phyloP scores from a whole-genome alignment of 1,139 yeast genomes.

The Kodamaea ohmeri region DNA sequence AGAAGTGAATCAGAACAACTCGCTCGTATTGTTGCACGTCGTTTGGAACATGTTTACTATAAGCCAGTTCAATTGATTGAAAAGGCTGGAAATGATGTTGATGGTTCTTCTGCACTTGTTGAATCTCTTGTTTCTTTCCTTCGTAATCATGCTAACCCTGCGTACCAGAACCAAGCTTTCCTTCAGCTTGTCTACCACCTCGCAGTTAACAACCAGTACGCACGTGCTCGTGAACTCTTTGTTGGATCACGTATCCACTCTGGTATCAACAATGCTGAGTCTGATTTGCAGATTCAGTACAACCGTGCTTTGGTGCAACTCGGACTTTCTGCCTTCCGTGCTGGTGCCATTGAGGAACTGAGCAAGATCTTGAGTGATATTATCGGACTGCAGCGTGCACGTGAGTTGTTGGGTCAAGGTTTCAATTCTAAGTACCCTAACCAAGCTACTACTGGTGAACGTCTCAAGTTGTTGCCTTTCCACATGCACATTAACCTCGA shows the following conservation, averaged over 20 bases:
- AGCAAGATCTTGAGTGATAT: conserved; percentile 88
- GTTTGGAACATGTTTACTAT: conserved; percentile 91
- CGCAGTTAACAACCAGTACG: conserved; percentile 83
- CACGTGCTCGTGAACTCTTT: conserved; percentile 83
- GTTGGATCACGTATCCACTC: conserved; percentile 81
- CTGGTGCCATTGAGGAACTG: conserved; percentile 81
- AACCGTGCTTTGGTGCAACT: conserved; percentile 95
- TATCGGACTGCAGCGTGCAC: conserved; percentile 80
- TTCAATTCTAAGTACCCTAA: conserved; percentile 65
- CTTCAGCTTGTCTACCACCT: conserved; percentile 85
- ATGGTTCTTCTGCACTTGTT: conserved; percentile 59
- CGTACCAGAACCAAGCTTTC: conserved; percentile 79
- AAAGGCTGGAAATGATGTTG: no score
- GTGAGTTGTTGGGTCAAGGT: conserved; percentile 95
- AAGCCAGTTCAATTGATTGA: conserved; percentile 77
- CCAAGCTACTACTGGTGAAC: conserved; percentile 58
- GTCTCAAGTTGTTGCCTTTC: conserved; percentile 89
- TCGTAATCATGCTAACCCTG: conserved; percentile 61
- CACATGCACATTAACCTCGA: conserved; percentile 98
- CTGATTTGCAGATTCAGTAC: conserved; percentile 83
- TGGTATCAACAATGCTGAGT: conserved; percentile 79
- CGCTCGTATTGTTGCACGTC: conserved; percentile 75
- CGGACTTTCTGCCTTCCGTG: conserved; percentile 93
- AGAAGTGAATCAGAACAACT: conserved; percentile 56
- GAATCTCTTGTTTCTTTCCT: conserved; percentile 65